Conservation (phyloP, 108 stramenopile genomes). For the Licmophora abbreviata region DNA sequence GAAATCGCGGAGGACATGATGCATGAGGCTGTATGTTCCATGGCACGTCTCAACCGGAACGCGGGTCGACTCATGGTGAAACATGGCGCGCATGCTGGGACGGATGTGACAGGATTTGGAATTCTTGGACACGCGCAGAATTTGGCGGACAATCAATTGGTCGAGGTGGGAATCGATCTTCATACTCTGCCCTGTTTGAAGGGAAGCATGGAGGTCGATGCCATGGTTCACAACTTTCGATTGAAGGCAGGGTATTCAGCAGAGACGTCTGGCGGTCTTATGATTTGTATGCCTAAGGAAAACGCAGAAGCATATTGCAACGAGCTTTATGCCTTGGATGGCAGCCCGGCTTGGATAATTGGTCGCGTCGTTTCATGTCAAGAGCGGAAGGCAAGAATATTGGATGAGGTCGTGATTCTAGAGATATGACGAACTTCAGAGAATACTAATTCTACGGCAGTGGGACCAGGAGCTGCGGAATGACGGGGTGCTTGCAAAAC, state of each 20-base stretch:
- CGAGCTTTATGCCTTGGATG: conserved; percentile 63
- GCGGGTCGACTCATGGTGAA: conserved; percentile 58
- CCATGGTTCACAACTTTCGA: conserved; percentile 63
- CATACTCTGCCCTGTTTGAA: conserved; percentile 72
- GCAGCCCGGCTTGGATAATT: conserved; percentile 68
- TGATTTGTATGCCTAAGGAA: conserved; percentile 63
- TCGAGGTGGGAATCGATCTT: conserved; percentile 57
- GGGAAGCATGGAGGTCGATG: conserved; percentile 45
- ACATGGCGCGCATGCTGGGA: conserved; percentile 59
- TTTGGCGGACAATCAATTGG: conserved; percentile 68
- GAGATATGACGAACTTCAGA: too few species aligned
- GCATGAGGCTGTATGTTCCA: conserved; percentile 67
- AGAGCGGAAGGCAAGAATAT: too few species aligned
- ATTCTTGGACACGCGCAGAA: conserved; percentile 81
- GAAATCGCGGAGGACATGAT: conserved; percentile 66
- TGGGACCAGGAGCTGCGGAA: too few species aligned
- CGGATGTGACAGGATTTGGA: conserved; percentile 87
- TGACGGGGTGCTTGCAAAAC: too few species aligned
- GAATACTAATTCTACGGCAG: too few species aligned
- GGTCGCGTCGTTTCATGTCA: conserved; percentile 51
- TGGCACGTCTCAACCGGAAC: conserved; percentile 66
- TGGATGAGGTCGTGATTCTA: too few species aligned
- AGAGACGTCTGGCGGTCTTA: conserved; percentile 79
- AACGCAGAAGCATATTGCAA: conserved; percentile 44
- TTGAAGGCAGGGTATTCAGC: conserved; percentile 64